phyloP scores from a whole-genome alignment of 148 eudicot genomes.

The Chenopodium formosanum region DNA sequence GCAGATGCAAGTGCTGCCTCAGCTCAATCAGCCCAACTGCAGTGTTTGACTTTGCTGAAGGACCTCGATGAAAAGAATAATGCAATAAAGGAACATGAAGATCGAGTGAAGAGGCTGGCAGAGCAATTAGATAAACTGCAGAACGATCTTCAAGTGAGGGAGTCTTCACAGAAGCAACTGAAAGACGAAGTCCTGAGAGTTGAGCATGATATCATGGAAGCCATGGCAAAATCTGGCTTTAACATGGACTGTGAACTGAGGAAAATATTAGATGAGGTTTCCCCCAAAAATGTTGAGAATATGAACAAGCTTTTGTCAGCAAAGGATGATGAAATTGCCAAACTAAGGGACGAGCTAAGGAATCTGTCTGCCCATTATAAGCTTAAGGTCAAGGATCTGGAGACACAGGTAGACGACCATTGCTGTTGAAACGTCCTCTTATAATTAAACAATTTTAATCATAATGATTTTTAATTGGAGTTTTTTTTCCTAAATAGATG shows the following conservation, averaged over 20 bases:
- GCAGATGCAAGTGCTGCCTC: slow-evolving; percentile 83
- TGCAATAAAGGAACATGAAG: slow-evolving; percentile 78
- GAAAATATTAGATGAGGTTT: slow-evolving; percentile 71
- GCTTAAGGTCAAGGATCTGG: slow-evolving; percentile 79
- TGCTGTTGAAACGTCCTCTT: neutral
- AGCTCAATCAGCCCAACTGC: slow-evolving; percentile 84
- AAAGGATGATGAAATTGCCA: slow-evolving; percentile 78
- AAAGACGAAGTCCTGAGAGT: slow-evolving; percentile 82
- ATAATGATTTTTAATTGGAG: neutral
- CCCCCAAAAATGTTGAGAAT: slow-evolving; percentile 72
- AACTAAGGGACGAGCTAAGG: slow-evolving; percentile 71
- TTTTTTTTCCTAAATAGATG: slow-evolving; percentile 39
- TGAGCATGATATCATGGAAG: slow-evolving; percentile 86
- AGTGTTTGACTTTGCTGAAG: slow-evolving; percentile 58
- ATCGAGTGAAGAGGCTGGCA: slow-evolving; percentile 63
- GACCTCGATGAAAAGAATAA: slow-evolving; percentile 68
- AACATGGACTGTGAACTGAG: slow-evolving; percentile 69
- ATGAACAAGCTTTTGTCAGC: slow-evolving; percentile 61
- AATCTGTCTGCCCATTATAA: slow-evolving; percentile 87
- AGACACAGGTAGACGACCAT: slow-evolving; percentile 61
- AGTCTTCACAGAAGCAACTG: slow-evolving; percentile 73
- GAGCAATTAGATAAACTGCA: slow-evolving; percentile 76
- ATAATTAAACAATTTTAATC: neutral
- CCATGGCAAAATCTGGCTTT: slow-evolving; percentile 61
- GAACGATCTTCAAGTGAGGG: slow-evolving; percentile 81